Conservation (phyloP, 768 basidiomycete species). For the Polyporus arcularius region DNA sequence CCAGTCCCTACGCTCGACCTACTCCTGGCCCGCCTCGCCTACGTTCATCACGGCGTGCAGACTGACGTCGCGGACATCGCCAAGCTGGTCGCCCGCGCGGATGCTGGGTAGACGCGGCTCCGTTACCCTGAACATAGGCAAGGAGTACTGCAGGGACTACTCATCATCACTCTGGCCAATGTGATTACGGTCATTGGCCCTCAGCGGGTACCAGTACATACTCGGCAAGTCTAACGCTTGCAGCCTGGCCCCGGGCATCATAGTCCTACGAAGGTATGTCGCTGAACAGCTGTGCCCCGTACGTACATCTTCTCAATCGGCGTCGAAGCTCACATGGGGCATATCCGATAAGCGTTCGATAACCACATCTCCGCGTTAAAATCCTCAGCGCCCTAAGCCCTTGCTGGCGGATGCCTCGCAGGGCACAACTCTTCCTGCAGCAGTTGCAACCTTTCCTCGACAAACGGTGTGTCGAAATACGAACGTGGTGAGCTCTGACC, state of each 20-base stretch:
- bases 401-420: slow-evolving; percentile 26
- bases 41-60: slow-evolving; percentile 46
- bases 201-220: slow-evolving; percentile 61
- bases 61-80: slow-evolving; percentile 35
- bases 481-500: slow-evolving; percentile 26
- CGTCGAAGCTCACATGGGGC: neutral
- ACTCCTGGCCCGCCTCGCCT: slow-evolving; percentile 52
- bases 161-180: slow-evolving; percentile 65
- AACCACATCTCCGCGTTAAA: slow-evolving; percentile 30
- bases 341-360: slow-evolving; percentile 21
- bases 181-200: slow-evolving; percentile 58
- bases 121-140: slow-evolving; percentile 60
- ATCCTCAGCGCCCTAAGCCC: slow-evolving; percentile 27
- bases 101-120: slow-evolving; percentile 64
- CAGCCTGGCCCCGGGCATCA: slow-evolving; percentile 25
- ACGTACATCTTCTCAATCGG: slow-evolving; percentile 1
- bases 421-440: slow-evolving; percentile 27
- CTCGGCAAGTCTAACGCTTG: slow-evolving; percentile 9
- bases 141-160: slow-evolving; percentile 67
- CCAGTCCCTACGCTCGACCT: slow-evolving; percentile 45
- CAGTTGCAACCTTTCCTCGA: slow-evolving; percentile 28
- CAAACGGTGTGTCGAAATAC: slow-evolving; percentile 26
- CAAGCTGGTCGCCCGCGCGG: slow-evolving; percentile 55
- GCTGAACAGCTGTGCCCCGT: slow-evolving; percentile 27
- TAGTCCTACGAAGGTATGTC: slow-evolving; percentile 28